A percentile compares a stretch with the other conserved stretches of the same genome.
phyloP scores from a whole-genome alignment of 2,329 filamentous ascomycete genomes.

The Zasmidium angulare region DNA sequence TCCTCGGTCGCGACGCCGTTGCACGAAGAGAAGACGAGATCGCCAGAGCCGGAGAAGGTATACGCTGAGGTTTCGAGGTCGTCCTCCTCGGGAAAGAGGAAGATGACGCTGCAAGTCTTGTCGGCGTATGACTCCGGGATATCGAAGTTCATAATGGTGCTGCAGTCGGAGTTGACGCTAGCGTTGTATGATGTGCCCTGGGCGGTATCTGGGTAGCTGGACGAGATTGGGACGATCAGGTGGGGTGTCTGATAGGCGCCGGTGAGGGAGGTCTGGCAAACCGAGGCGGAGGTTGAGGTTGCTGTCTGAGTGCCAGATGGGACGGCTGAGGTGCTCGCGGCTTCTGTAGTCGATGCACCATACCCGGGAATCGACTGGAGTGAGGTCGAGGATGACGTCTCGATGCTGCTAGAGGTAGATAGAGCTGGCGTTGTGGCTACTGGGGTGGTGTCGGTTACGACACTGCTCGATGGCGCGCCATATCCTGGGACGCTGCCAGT shows the following conservation, averaged over 20 bases:
- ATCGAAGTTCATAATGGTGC: slow-evolving; percentile 69
- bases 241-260: slow-evolving; percentile 55
- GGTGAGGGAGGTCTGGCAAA: slow-evolving; percentile 32
- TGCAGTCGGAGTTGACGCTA: slow-evolving; percentile 54
- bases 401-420: not conserved
- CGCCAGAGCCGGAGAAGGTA: slow-evolving; percentile 41
- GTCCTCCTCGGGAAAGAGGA: slow-evolving; percentile 62
- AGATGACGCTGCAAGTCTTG: slow-evolving; percentile 63
- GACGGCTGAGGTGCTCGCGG: slow-evolving; percentile 2
- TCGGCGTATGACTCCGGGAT: slow-evolving; percentile 55
- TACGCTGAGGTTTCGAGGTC: slow-evolving; percentile 62
- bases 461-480: not conserved
- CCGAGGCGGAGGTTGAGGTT: slow-evolving; percentile 16
- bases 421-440: slow-evolving; percentile 1
- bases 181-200: slow-evolving; percentile 59
- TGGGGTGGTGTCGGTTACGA: not conserved
- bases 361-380: not conserved
- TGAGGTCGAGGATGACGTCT: not conserved
- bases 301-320: slow-evolving; percentile 4
- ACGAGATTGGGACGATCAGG: slow-evolving; percentile 62
- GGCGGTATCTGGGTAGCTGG: slow-evolving; percentile 52
- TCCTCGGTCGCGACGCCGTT: slow-evolving; percentile 43
- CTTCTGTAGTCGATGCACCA: slow-evolving; percentile 1
- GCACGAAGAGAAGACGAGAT: slow-evolving; percentile 39
- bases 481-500: not conserved